Evolutionary conservation across 306 rosid species (phyloP).

Genomic region (Clitoria ternatea): DNA sequence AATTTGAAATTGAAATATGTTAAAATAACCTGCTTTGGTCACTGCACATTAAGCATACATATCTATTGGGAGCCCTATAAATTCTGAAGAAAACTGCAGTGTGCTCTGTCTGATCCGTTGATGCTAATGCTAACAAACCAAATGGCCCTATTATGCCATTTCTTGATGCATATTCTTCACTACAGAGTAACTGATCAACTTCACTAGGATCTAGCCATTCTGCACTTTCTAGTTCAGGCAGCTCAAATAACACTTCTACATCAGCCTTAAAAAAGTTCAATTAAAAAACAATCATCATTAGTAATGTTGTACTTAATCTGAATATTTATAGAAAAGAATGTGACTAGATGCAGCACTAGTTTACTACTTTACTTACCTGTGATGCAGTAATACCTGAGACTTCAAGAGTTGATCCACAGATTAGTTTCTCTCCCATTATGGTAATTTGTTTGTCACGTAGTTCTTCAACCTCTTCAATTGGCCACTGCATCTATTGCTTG

Average conservation of each 20-base stretch:
- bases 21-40: constrained; percentile 60
- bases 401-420: constrained; percentile 36
- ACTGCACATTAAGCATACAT: constrained; percentile 64
- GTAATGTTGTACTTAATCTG: background rate
- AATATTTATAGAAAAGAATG: background rate
- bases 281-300: background rate
- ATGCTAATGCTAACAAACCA: constrained; percentile 59
- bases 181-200: constrained; percentile 47
- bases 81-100: constrained; percentile 53
- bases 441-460: constrained; percentile 33
- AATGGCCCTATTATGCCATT: constrained; percentile 55
- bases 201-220: constrained; percentile 34
- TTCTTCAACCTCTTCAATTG: constrained; percentile 49
- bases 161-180: constrained; percentile 35
- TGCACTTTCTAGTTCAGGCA: constrained; percentile 35
- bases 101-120: constrained; percentile 50
- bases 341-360: background rate
- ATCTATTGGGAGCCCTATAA: constrained; percentile 36
- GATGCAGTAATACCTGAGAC: constrained; percentile 57
- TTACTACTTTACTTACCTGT: constrained; percentile 49
- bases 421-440: constrained; percentile 29
- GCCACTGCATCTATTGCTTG: constrained; percentile 53
- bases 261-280: constrained; percentile 45
- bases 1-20: too few relatives aligned
- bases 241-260: constrained; percentile 53